Conservation (phyloP, 345 rosid species). For the Brassica nigra region DNA sequence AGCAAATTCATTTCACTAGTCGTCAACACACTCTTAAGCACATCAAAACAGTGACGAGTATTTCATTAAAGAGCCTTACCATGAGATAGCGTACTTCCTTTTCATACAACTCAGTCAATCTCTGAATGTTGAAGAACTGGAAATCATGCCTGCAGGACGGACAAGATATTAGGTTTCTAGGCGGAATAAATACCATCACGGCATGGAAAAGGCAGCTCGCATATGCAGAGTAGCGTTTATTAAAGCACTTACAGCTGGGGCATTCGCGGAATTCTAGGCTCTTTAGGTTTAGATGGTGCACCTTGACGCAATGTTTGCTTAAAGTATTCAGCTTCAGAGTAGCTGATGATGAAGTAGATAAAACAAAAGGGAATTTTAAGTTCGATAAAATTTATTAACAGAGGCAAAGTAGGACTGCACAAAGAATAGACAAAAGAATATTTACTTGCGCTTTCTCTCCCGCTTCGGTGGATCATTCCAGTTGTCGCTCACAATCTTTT, state of each 20-base stretch:
- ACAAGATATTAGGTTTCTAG: background rate
- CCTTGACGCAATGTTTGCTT: constrained; percentile 98
- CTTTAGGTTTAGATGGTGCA: constrained; percentile 88
- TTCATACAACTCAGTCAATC: constrained; percentile 94
- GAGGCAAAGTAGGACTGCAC: constrained; percentile 1
- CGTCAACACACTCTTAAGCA: background rate
- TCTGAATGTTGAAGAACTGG: constrained; percentile 95
- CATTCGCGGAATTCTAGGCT: constrained; percentile 99
- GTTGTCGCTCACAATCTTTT: constrained; percentile 92
- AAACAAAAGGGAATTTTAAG: background rate
- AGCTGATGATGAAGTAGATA: constrained; percentile 47
- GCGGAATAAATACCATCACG: constrained; percentile 8
- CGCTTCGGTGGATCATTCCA: constrained; percentile 99
- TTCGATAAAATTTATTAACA: constrained; percentile 15
- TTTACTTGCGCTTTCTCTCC: constrained; percentile 98
- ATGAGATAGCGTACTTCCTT: constrained; percentile 97
- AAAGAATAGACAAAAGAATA: constrained; percentile 25
- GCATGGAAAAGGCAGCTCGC: constrained; percentile 2
- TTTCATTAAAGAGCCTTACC: constrained; percentile 53
- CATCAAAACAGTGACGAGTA: constrained; percentile 6
- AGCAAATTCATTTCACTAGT: constrained; percentile 5
- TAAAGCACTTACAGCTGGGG: constrained; percentile 77
- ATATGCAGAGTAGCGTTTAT: constrained; percentile 4
- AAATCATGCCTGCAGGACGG: constrained; percentile 78
- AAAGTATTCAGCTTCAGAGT: constrained; percentile 95